A percentile compares a stretch with the other conserved stretches of the same genome.
These are phyloP conservation scores for Geotrichum candidum DNA, from an alignment of 1,139 yeast species.

Conservation along the genomic window DNA sequence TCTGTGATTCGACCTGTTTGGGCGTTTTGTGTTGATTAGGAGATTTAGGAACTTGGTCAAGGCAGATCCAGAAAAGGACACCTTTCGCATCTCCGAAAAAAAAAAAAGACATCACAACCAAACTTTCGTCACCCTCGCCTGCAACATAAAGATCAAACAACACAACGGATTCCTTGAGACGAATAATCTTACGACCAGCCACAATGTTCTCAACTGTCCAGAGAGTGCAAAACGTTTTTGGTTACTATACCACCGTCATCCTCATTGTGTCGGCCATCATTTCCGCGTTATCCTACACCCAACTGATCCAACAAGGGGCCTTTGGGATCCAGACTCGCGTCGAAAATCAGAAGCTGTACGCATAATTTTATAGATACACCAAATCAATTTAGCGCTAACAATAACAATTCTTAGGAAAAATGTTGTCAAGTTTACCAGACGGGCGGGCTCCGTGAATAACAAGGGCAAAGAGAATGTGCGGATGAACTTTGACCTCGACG, in stretches of 20 bases:
- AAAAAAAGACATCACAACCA: not conserved
- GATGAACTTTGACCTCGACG: constrained; percentile 64
- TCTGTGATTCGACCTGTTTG: not conserved
- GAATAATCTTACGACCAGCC: constrained; percentile 4
- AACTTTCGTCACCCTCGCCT: not conserved
- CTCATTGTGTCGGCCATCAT: constrained; percentile 27
- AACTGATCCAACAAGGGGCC: constrained; percentile 29
- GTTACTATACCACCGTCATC: constrained; percentile 31
- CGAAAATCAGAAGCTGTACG: constrained; percentile 17
- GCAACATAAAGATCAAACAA: not conserved
- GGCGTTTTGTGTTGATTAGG: not conserved
- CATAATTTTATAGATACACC: not conserved
- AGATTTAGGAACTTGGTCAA: not conserved
- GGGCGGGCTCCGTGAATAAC: constrained; percentile 64
- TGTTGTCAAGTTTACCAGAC: constrained; percentile 52
- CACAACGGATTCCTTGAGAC: not conserved
- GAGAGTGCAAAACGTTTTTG: constrained; percentile 29
- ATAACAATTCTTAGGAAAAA: constrained; percentile 14
- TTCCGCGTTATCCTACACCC: constrained; percentile 28
- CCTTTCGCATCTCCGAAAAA: not conserved
- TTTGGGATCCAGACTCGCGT: constrained; percentile 25
- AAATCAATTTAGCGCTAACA: not conserved
- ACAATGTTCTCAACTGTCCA: constrained; percentile 17
- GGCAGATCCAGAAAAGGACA: not conserved
- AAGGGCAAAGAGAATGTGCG: constrained; percentile 76